Percentiles rank a stretch among this genome's conserved stretches.
These are phyloP conservation scores for Trametes sanguinea DNA, from an alignment of 768 basidiomycete species.

Conservation along the genomic window DNA sequence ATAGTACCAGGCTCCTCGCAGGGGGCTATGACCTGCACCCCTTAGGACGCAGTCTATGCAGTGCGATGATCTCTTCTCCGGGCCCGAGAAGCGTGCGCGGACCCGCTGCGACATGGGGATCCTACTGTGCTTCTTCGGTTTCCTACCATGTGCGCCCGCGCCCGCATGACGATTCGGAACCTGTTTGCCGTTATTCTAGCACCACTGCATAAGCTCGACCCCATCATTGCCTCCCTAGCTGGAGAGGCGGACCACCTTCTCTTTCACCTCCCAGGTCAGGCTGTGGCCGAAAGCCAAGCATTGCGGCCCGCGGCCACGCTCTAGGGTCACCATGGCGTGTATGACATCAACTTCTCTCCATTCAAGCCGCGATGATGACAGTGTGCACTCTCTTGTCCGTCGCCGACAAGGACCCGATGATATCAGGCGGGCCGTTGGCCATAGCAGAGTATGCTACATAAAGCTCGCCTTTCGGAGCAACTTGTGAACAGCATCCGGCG, in stretches of 20 bases:
- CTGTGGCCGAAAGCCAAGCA: no score
- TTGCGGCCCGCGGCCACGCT: not conserved
- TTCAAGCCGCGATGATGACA: not conserved
- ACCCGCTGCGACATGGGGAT: not conserved
- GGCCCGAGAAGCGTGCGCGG: not conserved
- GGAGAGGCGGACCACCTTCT: no score
- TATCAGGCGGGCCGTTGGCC: slow-evolving; percentile 3
- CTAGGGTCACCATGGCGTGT: not conserved
- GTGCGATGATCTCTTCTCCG: not conserved
- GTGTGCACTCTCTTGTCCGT: not conserved
- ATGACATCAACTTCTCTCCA: not conserved
- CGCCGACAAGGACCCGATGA: slow-evolving; percentile 19
- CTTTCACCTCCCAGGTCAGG: no score
- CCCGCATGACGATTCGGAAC: not conserved
- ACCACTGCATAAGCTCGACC: not conserved
- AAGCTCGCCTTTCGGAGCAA: not conserved
- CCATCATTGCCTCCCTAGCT: no score
- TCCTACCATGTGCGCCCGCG: not conserved
- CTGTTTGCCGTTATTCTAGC: not conserved
- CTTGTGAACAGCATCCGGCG: not conserved
- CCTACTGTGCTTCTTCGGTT: not conserved
- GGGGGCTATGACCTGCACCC: not conserved
- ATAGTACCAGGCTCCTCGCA: not conserved
- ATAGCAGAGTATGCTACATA: not conserved
- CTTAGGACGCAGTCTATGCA: not conserved